phyloP scores from a whole-genome alignment of 306 rosid species.

The Astragalus membranaceus region DNA sequence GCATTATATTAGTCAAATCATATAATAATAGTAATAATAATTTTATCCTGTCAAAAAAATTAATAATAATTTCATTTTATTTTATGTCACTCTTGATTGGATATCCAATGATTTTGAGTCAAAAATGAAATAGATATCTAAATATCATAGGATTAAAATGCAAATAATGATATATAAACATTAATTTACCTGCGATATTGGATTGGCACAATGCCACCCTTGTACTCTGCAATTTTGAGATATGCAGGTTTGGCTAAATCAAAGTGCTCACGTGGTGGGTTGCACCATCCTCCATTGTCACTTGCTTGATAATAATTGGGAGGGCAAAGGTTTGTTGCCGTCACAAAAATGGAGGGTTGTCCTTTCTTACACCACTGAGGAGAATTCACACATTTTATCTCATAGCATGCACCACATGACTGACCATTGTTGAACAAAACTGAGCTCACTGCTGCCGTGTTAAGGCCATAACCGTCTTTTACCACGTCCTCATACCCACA shows the following conservation, averaged over 20 bases:
- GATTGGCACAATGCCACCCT: conserved; percentile 58
- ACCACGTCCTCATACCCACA: conserved; percentile 78
- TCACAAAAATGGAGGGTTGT: conserved; percentile 39
- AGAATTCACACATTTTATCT: conserved; percentile 46
- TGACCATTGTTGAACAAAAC: conserved; percentile 53
- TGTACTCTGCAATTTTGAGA: conserved; percentile 41
- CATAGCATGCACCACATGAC: conserved; percentile 70
- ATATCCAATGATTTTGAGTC: too few relatives aligned
- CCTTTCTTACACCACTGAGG: conserved; percentile 52
- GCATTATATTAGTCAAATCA: too few relatives aligned
- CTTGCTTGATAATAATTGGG: conserved; percentile 16
- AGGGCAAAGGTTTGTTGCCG: conserved; percentile 69
- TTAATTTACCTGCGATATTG: conserved; percentile 47
- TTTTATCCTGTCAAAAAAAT: too few relatives aligned
- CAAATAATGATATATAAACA: too few relatives aligned
- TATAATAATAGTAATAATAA: too few relatives aligned
- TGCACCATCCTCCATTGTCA: conserved; percentile 89
- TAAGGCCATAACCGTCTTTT: conserved; percentile 60
- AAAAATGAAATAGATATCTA: too few relatives aligned
- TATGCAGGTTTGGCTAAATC: conserved; percentile 68
- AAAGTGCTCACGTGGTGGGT: conserved; percentile 66
- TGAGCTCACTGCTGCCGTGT: conserved; percentile 61
- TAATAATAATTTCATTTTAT: too few relatives aligned
- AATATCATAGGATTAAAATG: too few relatives aligned
- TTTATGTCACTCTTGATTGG: too few relatives aligned